Percentiles rank a stretch among this genome's conserved stretches.
Evolutionary conservation across 495 filamentous ascomycete genomes (phyloP).

Genomic region (Podospora appendiculata): DNA sequence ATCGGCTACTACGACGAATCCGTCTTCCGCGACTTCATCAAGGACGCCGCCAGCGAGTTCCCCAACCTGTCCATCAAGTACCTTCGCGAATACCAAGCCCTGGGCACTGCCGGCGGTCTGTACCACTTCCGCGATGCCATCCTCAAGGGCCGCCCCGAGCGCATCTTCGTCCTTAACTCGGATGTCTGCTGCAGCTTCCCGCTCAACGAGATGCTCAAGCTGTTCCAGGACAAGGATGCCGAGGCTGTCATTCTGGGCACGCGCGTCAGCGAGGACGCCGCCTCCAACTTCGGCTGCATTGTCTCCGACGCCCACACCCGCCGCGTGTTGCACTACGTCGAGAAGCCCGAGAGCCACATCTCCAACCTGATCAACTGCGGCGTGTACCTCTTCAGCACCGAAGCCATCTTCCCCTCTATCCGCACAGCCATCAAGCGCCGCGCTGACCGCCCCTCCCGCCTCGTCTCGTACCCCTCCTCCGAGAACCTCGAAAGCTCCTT

Average conservation of each 20-base stretch:
- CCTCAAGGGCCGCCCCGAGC: conserved; percentile 88
- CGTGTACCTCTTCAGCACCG: conserved; percentile 93
- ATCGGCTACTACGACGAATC: conserved; percentile 98
- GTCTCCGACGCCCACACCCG: conserved; percentile 92
- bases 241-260: conserved; percentile 97
- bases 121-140: conserved; percentile 99
- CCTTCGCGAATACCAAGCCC: conserved; percentile 92
- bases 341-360: conserved; percentile 98
- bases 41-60: conserved; percentile 75
- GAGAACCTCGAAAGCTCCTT: conserved; percentile 84
- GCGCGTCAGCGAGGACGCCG: conserved; percentile 82
- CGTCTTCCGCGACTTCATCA: conserved; percentile 97
- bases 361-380: conserved; percentile 99
- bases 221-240: conserved; percentile 92
- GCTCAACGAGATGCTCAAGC: conserved; percentile 83
- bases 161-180: conserved; percentile 94
- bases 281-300: conserved; percentile 95
- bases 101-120: conserved; percentile 92
- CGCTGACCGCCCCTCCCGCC: conserved; percentile 73
- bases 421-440: conserved; percentile 93
- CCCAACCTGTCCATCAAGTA: conserved; percentile 90
- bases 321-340: conserved; percentile 96
- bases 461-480: conserved; percentile 89
- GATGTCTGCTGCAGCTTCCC: conserved; percentile 99
- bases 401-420: conserved; percentile 94